Base-by-base conservation (phyloP, 2,329 filamentous ascomycete genomes). In the Phaeosphaeriaceae sp. region DNA sequence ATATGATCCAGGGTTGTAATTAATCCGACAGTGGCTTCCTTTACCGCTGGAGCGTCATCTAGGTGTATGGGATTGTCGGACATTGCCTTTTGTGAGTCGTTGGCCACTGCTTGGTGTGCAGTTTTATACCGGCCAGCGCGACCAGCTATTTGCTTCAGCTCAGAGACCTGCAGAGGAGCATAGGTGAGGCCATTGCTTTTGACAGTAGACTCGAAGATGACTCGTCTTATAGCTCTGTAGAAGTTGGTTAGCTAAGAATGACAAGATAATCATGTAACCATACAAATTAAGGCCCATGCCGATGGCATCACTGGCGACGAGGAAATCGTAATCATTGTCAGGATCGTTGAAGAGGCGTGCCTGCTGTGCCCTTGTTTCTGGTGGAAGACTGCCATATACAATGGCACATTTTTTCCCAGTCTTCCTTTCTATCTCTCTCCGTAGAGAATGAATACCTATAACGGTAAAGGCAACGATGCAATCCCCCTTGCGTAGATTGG, bases 271-370 rank as follows among this genome's bases (percentile, higher is more conserved):
- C 28, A 8, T 26, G 23, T 11, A 13, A 12, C 74, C 80, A 74
- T 86, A 92, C 71, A 99, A 76, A 66, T 99, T 99, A 17, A 99
- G 78, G 1, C 95, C 94, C 93, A 99, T 97, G 30, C 94, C 94
- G 54, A 99, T 93, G 38, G 94, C 94, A 74, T 97, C 92, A 62
- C 91, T 97, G 7, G 95, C 94, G 20, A 94, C 92, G 5, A 99
- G 79, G 61, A 87, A 95, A 70, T 99, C 94, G 68, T 97, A 99
- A 51, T 97, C 92, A 69, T 95, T 99, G 68, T 96, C 75, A 0
- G 92, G 92, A 56, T 97, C 90, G 67, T 99, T 99, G 80, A 99
- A 99, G 0, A 97, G 79, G 13, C 86, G 85, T 0, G 94, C 94
- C 75, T 99, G 94, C 67, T 93, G 87, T 3, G 92, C 91, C 54